Evolutionary conservation across 192 early-diverging fungal genomes (phyloP).

Genomic region (Tieghemiomyces parasiticus): DNA sequence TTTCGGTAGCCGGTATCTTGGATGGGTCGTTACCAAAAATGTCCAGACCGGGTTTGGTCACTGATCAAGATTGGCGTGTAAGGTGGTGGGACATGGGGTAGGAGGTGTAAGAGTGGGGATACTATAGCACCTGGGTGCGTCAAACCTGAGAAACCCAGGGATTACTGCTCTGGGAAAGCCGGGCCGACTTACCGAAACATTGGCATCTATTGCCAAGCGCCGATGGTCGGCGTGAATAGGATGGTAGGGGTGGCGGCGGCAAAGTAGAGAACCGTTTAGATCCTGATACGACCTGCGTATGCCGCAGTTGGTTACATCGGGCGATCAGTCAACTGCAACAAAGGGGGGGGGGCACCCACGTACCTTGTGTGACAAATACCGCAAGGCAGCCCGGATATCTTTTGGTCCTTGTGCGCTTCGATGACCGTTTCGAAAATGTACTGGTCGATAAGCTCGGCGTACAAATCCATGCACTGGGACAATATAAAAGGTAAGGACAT

Average conservation of each 20-base stretch:
- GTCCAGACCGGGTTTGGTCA: background rate
- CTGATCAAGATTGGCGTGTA: conserved; percentile 1
- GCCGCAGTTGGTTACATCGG: background rate
- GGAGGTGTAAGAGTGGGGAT: background rate
- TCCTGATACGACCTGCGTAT: background rate
- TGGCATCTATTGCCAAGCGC: background rate
- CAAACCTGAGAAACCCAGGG: background rate
- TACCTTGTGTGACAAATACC: conserved; percentile 2
- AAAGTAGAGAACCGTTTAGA: background rate
- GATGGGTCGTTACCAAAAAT: conserved; percentile 6
- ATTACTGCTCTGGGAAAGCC: background rate
- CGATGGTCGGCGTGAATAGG: background rate
- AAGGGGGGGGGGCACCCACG: background rate
- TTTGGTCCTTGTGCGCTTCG: background rate
- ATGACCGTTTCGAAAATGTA: background rate
- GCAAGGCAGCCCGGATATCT: background rate
- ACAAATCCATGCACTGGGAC: background rate
- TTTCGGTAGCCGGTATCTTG: conserved; percentile 16
- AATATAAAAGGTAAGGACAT: background rate
- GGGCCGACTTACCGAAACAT: conserved; percentile 7
- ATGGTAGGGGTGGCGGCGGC: background rate
- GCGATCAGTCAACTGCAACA: background rate
- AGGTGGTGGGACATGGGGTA: background rate
- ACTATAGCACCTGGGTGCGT: background rate
- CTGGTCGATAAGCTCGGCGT: background rate